phyloP scores from a whole-genome alignment of 495 filamentous ascomycete species.

The Neurospora sp. region DNA sequence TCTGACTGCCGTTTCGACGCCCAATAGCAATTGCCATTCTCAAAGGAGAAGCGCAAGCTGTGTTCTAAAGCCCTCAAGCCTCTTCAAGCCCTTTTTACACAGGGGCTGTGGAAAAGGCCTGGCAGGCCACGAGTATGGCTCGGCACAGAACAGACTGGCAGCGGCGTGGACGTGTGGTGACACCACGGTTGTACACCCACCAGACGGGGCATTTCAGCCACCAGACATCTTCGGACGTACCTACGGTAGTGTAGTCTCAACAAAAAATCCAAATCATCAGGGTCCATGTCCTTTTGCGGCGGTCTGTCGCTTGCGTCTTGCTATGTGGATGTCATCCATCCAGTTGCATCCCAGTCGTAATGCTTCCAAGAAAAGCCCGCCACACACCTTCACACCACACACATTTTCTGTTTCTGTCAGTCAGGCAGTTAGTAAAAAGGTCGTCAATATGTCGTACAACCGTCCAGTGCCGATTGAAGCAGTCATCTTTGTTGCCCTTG shows the following conservation, averaged over 20 bases:
- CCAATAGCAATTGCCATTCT: background rate
- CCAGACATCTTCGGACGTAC: background rate
- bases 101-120: background rate
- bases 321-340: background rate
- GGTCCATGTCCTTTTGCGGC: background rate
- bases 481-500: background rate
- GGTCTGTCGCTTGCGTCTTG: background rate
- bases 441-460: background rate
- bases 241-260: background rate
- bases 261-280: background rate
- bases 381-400: background rate
- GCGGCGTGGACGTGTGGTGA: background rate
- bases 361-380: background rate
- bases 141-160: background rate
- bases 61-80: background rate
- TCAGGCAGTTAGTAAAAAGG: background rate
- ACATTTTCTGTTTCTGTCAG: background rate
- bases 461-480: background rate
- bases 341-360: background rate
- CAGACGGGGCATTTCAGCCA: background rate
- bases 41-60: background rate
- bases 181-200: background rate
- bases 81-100: background rate
- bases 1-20: background rate
- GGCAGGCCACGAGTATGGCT: background rate